Evolutionary conservation across 768 basidiomycete genomes (phyloP).

Genomic region (Phlebiopsis gigantea): DNA sequence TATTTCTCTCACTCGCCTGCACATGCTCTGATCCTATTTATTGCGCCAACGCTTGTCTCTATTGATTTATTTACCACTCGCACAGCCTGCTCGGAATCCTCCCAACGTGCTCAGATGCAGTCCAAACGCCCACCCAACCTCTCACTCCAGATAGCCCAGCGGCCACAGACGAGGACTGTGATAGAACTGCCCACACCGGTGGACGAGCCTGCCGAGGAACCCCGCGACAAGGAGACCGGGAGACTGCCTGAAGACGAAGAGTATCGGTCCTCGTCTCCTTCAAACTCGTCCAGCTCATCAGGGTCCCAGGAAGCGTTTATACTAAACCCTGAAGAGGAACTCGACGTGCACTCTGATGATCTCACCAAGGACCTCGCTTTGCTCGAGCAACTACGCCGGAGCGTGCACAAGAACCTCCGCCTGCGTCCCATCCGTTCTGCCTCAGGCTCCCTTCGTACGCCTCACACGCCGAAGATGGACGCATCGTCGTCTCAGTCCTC

Average conservation of each 20-base stretch:
- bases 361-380: slow-evolving; percentile 62
- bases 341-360: slow-evolving; percentile 42
- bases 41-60: background rate
- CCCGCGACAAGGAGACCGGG: slow-evolving; percentile 11
- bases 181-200: slow-evolving; percentile 31
- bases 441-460: slow-evolving; percentile 15
- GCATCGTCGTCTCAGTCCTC: slow-evolving; percentile 21
- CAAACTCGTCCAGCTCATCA: slow-evolving; percentile 22
- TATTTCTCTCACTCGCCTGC: background rate
- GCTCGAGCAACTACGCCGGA: slow-evolving; percentile 64
- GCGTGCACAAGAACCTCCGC: slow-evolving; percentile 71
- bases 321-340: slow-evolving; percentile 18
- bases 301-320: slow-evolving; percentile 23
- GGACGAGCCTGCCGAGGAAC: slow-evolving; percentile 27
- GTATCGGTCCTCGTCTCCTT: slow-evolving; percentile 25
- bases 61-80: background rate
- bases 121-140: slow-evolving; percentile 44
- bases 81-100: background rate
- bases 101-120: slow-evolving; percentile 7
- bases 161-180: slow-evolving; percentile 24
- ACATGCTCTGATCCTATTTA: slow-evolving; percentile 2
- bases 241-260: slow-evolving; percentile 22
- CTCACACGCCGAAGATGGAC: slow-evolving; percentile 4
- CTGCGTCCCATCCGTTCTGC: slow-evolving; percentile 69
- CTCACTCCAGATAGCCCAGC: slow-evolving; percentile 30